These are phyloP conservation scores for Penicillium coprophilum DNA, from an alignment of 495 filamentous ascomycete species.

Conservation along the genomic window DNA sequence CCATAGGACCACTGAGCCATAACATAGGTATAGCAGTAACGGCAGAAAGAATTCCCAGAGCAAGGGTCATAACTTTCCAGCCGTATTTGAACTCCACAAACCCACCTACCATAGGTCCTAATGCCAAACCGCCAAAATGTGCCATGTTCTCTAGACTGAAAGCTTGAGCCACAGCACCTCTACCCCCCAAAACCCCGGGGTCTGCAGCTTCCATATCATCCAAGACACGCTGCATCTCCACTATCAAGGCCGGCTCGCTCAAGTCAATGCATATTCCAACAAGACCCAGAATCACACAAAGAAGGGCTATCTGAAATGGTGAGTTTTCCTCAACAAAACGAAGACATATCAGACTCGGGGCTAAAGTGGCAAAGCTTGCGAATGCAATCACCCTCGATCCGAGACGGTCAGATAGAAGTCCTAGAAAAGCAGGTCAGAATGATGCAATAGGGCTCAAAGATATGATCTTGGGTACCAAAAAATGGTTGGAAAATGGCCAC, in stretches of 20 bases:
- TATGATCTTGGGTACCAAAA: conserved; percentile 32
- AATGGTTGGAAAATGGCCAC: conserved; percentile 53
- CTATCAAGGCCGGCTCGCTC: conserved; percentile 34
- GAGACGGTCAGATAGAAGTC: conserved; percentile 49
- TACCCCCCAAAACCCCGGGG: conserved; percentile 49
- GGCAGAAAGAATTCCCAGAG: conserved; percentile 22
- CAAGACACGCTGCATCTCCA: conserved; percentile 64
- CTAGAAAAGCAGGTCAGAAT: conserved; percentile 17
- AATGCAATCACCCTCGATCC: conserved; percentile 49
- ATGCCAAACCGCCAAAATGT: conserved; percentile 19
- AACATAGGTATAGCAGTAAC: conserved; percentile 26
- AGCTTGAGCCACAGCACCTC: conserved; percentile 56
- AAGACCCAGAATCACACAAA: conserved; percentile 30
- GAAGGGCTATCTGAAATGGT: conserved; percentile 28
- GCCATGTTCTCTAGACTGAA: conserved; percentile 56
- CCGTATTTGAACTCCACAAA: conserved; percentile 18
- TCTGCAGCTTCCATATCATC: conserved; percentile 52
- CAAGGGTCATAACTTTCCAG: conserved; percentile 22
- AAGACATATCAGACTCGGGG: conserved; percentile 50
- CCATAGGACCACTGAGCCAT: conserved; percentile 15
- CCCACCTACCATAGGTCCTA: conserved; percentile 22
- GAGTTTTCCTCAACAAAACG: conserved; percentile 41
- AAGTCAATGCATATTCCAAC: conserved; percentile 29
- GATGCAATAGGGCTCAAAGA: conserved; percentile 34
- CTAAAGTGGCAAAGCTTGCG: conserved; percentile 46